phyloP scores from a whole-genome alignment of 805 yeast genomes.

The Cyberlindnera mycetangii region DNA sequence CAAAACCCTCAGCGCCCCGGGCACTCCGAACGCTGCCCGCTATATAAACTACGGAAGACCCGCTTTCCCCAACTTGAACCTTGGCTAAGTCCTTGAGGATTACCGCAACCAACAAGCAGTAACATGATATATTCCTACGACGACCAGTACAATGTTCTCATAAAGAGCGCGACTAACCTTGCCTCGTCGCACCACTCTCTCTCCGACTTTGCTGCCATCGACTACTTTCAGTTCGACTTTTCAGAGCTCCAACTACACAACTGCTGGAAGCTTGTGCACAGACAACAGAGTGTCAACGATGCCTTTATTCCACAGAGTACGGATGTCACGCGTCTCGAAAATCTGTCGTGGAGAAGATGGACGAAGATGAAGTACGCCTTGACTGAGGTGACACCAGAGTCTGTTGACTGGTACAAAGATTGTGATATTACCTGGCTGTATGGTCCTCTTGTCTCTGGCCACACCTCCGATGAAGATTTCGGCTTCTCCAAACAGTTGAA shows the following conservation, averaged over 20 bases:
- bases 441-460: slow-evolving; percentile 57
- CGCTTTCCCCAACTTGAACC: not conserved
- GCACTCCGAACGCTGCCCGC: not conserved
- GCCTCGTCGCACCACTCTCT: slow-evolving; percentile 8
- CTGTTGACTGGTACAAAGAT: slow-evolving; percentile 92
- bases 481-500: slow-evolving; percentile 7
- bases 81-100: not conserved
- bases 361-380: slow-evolving; percentile 68
- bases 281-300: slow-evolving; percentile 24
- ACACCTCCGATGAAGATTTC: slow-evolving; percentile 13
- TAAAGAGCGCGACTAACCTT: slow-evolving; percentile 15
- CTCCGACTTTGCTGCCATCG: slow-evolving; percentile 31
- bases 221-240: slow-evolving; percentile 38
- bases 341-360: slow-evolving; percentile 96
- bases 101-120: not conserved
- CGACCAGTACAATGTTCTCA: slow-evolving; percentile 25
- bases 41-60: not conserved
- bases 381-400: slow-evolving; percentile 68
- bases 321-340: slow-evolving; percentile 54
- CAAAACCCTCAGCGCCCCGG: not conserved
- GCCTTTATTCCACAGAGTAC: slow-evolving; percentile 33
- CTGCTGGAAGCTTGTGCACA: slow-evolving; percentile 41
- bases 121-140: slow-evolving; percentile 25
- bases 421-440: slow-evolving; percentile 93
- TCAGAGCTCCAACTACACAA: slow-evolving; percentile 34